A percentile compares a stretch with the other conserved stretches of the same genome.
These are phyloP conservation scores for Suaeda aralocaspica DNA, from an alignment of 148 eudicot species.

Conservation along the genomic window DNA sequence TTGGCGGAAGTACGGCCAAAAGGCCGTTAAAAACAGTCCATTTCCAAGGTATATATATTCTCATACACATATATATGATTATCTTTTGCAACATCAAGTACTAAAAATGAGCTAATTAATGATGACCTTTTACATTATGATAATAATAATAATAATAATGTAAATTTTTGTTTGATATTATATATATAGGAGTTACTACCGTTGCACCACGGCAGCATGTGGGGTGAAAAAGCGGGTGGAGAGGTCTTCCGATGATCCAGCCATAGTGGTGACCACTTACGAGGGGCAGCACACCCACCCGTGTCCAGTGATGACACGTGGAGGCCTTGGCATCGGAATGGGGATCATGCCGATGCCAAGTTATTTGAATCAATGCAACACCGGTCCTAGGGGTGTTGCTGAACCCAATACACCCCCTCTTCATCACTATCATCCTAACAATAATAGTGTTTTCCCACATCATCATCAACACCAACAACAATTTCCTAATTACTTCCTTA, in stretches of 20 bases:
- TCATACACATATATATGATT: too few species aligned
- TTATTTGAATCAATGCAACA: slow-evolving; percentile 36
- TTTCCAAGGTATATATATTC: slow-evolving; percentile 61
- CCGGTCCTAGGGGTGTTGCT: slow-evolving; percentile 31
- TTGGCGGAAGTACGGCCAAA: slow-evolving; percentile 99
- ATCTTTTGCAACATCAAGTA: too few species aligned
- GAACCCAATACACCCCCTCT: slow-evolving; percentile 2
- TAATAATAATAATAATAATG: too few species aligned
- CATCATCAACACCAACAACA: slow-evolving; percentile 12
- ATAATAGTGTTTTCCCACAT: slow-evolving; percentile 10
- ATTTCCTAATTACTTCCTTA: slow-evolving; percentile 16
- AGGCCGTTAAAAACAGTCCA: slow-evolving; percentile 91
- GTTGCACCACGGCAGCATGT: slow-evolving; percentile 82
- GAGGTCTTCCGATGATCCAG: slow-evolving; percentile 60
- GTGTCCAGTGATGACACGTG: slow-evolving; percentile 48
- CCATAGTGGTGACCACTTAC: slow-evolving; percentile 72
- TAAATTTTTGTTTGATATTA: not conserved
- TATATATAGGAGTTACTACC: slow-evolving; percentile 80
- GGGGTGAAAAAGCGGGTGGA: slow-evolving; percentile 89
- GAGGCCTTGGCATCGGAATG: slow-evolving; percentile 17
- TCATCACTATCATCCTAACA: slow-evolving; percentile 8
- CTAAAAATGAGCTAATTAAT: too few species aligned
- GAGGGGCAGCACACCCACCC: slow-evolving; percentile 86
- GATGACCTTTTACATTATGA: too few species aligned
- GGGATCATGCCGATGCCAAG: slow-evolving; percentile 3